These are phyloP conservation scores for Macrocybe sp. DNA, from an alignment of 1,284 basidiomycete species.

Conservation along the genomic window DNA sequence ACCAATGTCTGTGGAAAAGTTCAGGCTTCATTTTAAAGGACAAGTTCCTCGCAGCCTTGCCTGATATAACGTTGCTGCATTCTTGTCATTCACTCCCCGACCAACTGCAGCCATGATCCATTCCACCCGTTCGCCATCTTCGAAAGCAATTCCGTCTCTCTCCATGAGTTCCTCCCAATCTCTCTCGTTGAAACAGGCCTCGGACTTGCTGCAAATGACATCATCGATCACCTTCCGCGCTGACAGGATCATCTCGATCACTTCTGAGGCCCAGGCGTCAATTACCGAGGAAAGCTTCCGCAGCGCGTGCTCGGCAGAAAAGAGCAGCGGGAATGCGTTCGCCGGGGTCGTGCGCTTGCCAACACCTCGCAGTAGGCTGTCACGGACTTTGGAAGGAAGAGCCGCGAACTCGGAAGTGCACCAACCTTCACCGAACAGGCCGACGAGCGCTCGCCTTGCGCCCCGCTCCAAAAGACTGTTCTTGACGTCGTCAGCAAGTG, in stretches of 20 bases:
- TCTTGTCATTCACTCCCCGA: constrained; percentile 52
- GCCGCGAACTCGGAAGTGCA: constrained; percentile 72
- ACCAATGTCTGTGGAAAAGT: constrained; percentile 56
- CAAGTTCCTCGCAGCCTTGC: constrained; percentile 24
- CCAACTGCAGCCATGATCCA: constrained; percentile 63
- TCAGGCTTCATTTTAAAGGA: constrained; percentile 3
- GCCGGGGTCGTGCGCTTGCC: constrained; percentile 57
- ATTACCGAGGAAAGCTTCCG: constrained; percentile 49
- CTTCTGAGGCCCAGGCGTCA: constrained; percentile 63
- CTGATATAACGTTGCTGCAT: constrained; percentile 72
- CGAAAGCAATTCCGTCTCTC: constrained; percentile 64
- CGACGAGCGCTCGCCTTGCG: constrained; percentile 69
- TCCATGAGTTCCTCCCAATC: constrained; percentile 75
- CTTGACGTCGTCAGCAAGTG: constrained; percentile 68
- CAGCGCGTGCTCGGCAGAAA: constrained; percentile 60
- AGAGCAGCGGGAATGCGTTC: constrained; percentile 66
- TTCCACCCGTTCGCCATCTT: constrained; percentile 69
- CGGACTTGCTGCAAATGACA: constrained; percentile 52
- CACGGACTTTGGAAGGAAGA: constrained; percentile 62
- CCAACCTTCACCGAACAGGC: constrained; percentile 85
- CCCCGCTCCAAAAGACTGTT: constrained; percentile 68
- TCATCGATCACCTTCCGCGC: constrained; percentile 60
- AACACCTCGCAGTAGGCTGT: constrained; percentile 66
- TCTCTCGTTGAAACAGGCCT: constrained; percentile 56
- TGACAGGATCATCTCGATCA: constrained; percentile 57